Percentiles rank a stretch among this genome's conserved stretches.
These are phyloP conservation scores for Ceratocystis ficicola DNA, from an alignment of 2,329 filamentous ascomycete genomes.

Conservation along the genomic window DNA sequence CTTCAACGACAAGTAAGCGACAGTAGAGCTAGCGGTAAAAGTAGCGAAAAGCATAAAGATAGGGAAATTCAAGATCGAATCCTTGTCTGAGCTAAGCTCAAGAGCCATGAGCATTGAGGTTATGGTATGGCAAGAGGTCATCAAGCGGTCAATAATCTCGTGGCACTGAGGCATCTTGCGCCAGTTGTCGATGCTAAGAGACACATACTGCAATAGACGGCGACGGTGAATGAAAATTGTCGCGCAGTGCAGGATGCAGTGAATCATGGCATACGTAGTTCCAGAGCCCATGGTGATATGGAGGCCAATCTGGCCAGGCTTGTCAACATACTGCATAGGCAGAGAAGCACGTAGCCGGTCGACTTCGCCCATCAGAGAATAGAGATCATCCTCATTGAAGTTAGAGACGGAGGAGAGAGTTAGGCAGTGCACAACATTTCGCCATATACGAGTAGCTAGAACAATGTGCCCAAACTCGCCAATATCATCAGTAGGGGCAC, in stretches of 20 bases:
- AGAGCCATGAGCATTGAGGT: slow-evolving; percentile 44
- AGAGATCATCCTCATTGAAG: slow-evolving; percentile 44
- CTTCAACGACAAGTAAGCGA: slow-evolving; percentile 51
- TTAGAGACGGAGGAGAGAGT: slow-evolving; percentile 40
- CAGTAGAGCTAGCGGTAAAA: slow-evolving; percentile 48
- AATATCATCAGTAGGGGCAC: slow-evolving; percentile 38
- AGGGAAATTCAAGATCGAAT: slow-evolving; percentile 47
- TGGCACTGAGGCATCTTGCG: slow-evolving; percentile 39
- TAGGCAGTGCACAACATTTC: slow-evolving; percentile 50
- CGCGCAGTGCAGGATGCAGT: slow-evolving; percentile 48
- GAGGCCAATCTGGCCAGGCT: slow-evolving; percentile 47
- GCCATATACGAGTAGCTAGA: slow-evolving; percentile 48
- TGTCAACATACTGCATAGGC: slow-evolving; percentile 49
- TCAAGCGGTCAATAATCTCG: slow-evolving; percentile 44
- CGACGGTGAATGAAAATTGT: slow-evolving; percentile 50
- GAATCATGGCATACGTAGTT: slow-evolving; percentile 50
- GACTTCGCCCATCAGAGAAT: slow-evolving; percentile 41
- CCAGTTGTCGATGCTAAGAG: slow-evolving; percentile 44
- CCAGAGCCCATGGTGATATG: slow-evolving; percentile 54
- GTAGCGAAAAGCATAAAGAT: slow-evolving; percentile 53
- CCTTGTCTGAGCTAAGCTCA: slow-evolving; percentile 45
- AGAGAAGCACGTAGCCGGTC: slow-evolving; percentile 43
- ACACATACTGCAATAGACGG: slow-evolving; percentile 45
- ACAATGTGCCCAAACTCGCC: slow-evolving; percentile 53
- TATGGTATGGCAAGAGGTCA: slow-evolving; percentile 47